Evolutionary conservation across 176 grass and related monocot species (phyloP).

Genomic region (Zoysia japonica): DNA sequence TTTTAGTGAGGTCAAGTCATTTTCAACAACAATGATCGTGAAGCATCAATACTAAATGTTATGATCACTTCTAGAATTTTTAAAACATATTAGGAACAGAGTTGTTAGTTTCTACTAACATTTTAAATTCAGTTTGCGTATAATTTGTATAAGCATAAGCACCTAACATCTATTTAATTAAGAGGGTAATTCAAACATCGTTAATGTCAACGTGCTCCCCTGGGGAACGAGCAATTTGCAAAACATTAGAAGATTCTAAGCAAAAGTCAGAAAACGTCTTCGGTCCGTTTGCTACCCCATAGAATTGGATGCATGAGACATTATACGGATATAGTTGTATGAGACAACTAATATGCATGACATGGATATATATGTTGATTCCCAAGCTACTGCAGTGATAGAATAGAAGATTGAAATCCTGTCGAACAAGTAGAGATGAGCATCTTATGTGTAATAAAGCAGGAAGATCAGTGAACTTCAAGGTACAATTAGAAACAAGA

Average conservation of each 20-base stretch:
- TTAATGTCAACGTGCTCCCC: no score
- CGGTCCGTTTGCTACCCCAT: neutral
- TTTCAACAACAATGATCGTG: neutral
- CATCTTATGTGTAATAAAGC: constrained; percentile 22
- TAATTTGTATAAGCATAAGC: no score
- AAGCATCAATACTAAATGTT: neutral
- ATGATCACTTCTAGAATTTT: no score
- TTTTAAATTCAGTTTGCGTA: no score
- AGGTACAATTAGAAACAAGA: constrained; percentile 18
- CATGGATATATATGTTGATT: constrained; percentile 41
- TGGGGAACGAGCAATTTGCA: neutral
- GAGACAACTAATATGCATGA: neutral
- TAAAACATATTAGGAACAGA: no score
- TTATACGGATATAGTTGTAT: constrained; percentile 8
- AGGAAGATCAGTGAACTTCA: constrained; percentile 9
- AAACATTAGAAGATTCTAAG: constrained; percentile 2
- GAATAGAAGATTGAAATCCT: constrained; percentile 30
- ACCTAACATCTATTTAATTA: no score
- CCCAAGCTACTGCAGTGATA: constrained; percentile 12
- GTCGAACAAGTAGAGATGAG: constrained; percentile 48
- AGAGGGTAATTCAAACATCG: no score
- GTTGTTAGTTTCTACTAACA: no score
- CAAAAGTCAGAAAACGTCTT: neutral
- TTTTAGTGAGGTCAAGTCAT: constrained; percentile 37
- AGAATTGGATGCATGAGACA: constrained; percentile 15